Conservation (phyloP, 495 filamentous ascomycete species). For the Niebla homalea region DNA sequence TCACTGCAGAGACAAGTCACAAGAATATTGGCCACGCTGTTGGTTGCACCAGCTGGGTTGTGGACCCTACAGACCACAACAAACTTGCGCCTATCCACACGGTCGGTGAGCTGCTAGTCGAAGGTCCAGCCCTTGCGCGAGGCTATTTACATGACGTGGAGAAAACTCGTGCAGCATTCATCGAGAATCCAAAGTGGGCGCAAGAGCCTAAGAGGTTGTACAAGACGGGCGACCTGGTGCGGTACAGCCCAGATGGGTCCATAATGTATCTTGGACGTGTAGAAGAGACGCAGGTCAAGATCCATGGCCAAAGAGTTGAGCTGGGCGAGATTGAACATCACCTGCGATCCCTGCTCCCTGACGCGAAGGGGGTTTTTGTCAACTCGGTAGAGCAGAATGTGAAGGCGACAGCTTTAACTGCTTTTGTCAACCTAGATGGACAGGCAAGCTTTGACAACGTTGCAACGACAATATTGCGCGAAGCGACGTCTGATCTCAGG, state of each 20-base stretch:
- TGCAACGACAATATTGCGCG: background rate
- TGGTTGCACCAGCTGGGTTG: slow-evolving; percentile 28
- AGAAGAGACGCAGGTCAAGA: slow-evolving; percentile 35
- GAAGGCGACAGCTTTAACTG: background rate
- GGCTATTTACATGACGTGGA: slow-evolving; percentile 29
- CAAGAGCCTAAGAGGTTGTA: slow-evolving; percentile 20
- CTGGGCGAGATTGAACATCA: slow-evolving; percentile 36
- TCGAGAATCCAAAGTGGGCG: slow-evolving; percentile 10
- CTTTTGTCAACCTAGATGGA: background rate
- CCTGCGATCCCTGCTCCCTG: slow-evolving; percentile 1
- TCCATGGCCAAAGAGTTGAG: slow-evolving; percentile 38
- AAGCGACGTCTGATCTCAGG: background rate
- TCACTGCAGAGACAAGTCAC: too few species aligned
- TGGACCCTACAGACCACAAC: slow-evolving; percentile 22
- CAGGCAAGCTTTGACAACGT: background rate
- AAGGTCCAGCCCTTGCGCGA: slow-evolving; percentile 27
- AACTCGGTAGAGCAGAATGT: background rate
- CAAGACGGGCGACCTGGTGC: slow-evolving; percentile 35
- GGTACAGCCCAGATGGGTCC: slow-evolving; percentile 26
- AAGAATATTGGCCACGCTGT: slow-evolving; percentile 26
- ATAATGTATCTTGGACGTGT: slow-evolving; percentile 31
- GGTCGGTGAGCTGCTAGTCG: slow-evolving; percentile 31
- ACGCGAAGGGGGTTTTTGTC: background rate
- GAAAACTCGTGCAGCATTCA: slow-evolving; percentile 18
- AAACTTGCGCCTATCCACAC: slow-evolving; percentile 25